Conservation (phyloP, 768 basidiomycete genomes). For the Neoboletus magnificus region DNA sequence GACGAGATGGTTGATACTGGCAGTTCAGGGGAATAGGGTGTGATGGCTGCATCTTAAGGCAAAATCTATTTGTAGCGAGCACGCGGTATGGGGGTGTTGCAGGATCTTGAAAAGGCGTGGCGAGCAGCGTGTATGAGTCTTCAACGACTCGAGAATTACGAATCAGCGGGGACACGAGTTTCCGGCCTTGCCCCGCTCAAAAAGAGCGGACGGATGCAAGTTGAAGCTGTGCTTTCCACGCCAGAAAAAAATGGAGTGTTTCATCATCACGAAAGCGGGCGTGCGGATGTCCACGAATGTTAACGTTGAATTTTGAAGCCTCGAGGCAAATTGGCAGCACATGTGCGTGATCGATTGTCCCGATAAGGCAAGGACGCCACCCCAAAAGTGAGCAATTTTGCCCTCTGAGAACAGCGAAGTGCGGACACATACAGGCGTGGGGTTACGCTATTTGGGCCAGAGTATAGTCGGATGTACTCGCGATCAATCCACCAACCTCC, state of each 20-base stretch:
- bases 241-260: conserved; percentile 8
- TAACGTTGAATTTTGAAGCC: conserved; percentile 10
- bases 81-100: conserved; percentile 30
- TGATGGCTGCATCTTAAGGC: conserved; percentile 30
- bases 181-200: conserved; percentile 22
- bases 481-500: too few relatives aligned
- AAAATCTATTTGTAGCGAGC: conserved; percentile 17
- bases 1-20: conserved; percentile 26
- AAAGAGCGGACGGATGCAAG: conserved; percentile 18
- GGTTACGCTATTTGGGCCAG: background rate
- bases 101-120: conserved; percentile 30
- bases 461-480: background rate
- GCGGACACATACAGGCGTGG: background rate
- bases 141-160: conserved; percentile 9
- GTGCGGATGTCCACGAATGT: background rate
- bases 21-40: conserved; percentile 21
- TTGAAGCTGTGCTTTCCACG: conserved; percentile 20
- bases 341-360: background rate
- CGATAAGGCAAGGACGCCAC: conserved; percentile 2
- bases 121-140: conserved; percentile 21
- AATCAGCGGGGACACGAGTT: conserved; percentile 27
- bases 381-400: background rate
- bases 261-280: conserved; percentile 10
- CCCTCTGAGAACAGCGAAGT: too few relatives aligned
- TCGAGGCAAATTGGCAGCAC: conserved; percentile 23